Percentiles rank a stretch among this genome's conserved stretches.
phyloP scores from a whole-genome alignment of 805 yeast species.

The Candida incommunis region DNA sequence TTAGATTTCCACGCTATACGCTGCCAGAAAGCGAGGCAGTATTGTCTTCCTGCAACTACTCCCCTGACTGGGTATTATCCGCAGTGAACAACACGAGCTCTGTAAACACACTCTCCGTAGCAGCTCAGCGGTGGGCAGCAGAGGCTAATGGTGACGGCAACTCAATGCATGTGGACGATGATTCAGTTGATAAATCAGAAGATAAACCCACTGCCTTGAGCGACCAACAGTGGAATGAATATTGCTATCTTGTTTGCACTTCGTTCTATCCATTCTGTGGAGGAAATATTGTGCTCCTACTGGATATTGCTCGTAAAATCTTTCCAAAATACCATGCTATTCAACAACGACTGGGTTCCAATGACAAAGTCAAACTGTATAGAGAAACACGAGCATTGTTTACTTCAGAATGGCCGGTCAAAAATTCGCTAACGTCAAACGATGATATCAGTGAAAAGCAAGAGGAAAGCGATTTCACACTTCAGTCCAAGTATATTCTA shows the following conservation, averaged over 20 bases:
- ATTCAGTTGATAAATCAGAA: not conserved
- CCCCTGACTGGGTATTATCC: not conserved
- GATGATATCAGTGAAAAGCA: conserved; percentile 5
- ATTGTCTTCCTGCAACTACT: not conserved
- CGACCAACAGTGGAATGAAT: not conserved
- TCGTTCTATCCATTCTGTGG: conserved; percentile 32
- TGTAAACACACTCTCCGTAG: not conserved
- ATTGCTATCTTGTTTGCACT: not conserved
- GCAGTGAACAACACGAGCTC: not conserved
- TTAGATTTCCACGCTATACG: conserved; percentile 30
- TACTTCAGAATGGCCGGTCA: conserved; percentile 11
- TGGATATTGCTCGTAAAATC: conserved; percentile 13
- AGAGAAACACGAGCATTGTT: conserved; percentile 14
- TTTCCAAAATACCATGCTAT: conserved; percentile 19
- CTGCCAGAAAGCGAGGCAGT: conserved; percentile 19
- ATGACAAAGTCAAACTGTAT: conserved; percentile 14
- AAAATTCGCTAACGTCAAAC: conserved; percentile 6
- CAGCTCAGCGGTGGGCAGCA: not conserved
- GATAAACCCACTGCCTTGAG: not conserved
- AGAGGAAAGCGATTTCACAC: conserved; percentile 32
- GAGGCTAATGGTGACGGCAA: not conserved
- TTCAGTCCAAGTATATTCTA: conserved; percentile 52
- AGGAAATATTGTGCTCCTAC: conserved; percentile 21
- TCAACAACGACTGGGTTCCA: conserved; percentile 4
- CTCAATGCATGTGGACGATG: not conserved